Conservation (phyloP, 148 eudicot genomes). For the Vaccinium darrowii region DNA sequence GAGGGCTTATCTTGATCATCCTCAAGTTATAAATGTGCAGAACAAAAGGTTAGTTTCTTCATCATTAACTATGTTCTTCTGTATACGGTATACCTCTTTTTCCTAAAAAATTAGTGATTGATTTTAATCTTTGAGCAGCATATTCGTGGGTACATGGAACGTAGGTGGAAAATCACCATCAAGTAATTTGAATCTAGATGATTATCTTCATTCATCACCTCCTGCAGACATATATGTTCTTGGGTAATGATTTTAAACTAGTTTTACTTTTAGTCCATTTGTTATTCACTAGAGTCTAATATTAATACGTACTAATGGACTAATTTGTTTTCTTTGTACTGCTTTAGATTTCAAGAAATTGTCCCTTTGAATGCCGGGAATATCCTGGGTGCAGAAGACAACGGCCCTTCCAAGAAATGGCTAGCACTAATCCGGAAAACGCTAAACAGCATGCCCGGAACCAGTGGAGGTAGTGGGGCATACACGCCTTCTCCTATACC, state of each 20-base stretch:
- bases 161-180: slow-evolving; percentile 91
- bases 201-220: slow-evolving; percentile 89
- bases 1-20: slow-evolving; percentile 81
- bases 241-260: slow-evolving; percentile 47
- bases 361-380: slow-evolving; percentile 93
- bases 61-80: not conserved
- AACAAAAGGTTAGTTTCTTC: slow-evolving; percentile 65
- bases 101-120: not conserved
- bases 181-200: slow-evolving; percentile 78
- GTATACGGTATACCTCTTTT: not conserved
- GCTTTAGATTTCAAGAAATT: slow-evolving; percentile 83
- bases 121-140: slow-evolving; percentile 37
- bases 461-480: slow-evolving; percentile 56
- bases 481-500: slow-evolving; percentile 95
- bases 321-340: slow-evolving; percentile 5
- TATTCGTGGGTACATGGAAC: slow-evolving; percentile 94
- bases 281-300: not conserved
- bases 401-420: slow-evolving; percentile 95
- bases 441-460: slow-evolving; percentile 77
- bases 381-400: slow-evolving; percentile 90
- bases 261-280: not conserved
- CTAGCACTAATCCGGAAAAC: slow-evolving; percentile 62
- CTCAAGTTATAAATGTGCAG: slow-evolving; percentile 86
- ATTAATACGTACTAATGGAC: not conserved
- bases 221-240: slow-evolving; percentile 96